phyloP scores from a whole-genome alignment of 371 early-diverging fungal genomes.

The Mycotypha africana region DNA sequence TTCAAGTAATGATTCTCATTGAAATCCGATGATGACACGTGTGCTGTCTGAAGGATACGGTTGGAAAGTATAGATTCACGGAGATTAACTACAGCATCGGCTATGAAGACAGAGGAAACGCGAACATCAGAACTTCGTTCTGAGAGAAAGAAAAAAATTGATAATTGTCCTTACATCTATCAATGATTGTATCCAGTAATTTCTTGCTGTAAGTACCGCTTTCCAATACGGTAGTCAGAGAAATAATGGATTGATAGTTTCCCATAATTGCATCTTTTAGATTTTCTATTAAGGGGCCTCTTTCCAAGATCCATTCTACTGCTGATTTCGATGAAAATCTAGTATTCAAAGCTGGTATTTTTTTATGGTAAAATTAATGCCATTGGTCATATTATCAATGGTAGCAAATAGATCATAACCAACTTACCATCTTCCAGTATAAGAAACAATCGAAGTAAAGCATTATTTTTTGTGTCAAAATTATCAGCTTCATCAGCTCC shows the following conservation, averaged over 20 bases:
- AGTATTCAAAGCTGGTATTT: slow-evolving; percentile 25
- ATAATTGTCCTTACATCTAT: slow-evolving; percentile 41
- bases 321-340: slow-evolving; percentile 42
- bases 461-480: slow-evolving; percentile 40
- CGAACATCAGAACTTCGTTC: background rate
- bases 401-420: too few relatives aligned
- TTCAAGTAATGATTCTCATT: slow-evolving; percentile 32
- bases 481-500: slow-evolving; percentile 44
- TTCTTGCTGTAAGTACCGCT: slow-evolving; percentile 49
- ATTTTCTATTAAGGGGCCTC: slow-evolving; percentile 49
- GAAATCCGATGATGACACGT: slow-evolving; percentile 19
- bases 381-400: too few relatives aligned
- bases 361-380: background rate
- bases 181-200: slow-evolving; percentile 54
- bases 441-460: slow-evolving; percentile 49
- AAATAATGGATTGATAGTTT: slow-evolving; percentile 53
- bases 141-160: background rate
- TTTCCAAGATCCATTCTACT: slow-evolving; percentile 56
- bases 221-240: slow-evolving; percentile 48
- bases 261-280: slow-evolving; percentile 61
- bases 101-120: too few relatives aligned
- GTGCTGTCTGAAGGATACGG: slow-evolving; percentile 46
- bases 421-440: slow-evolving; percentile 53
- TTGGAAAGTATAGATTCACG: slow-evolving; percentile 61
- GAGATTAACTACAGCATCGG: slow-evolving; percentile 58